phyloP scores from a whole-genome alignment of 2,329 filamentous ascomycete species.

The Claviceps sp. region DNA sequence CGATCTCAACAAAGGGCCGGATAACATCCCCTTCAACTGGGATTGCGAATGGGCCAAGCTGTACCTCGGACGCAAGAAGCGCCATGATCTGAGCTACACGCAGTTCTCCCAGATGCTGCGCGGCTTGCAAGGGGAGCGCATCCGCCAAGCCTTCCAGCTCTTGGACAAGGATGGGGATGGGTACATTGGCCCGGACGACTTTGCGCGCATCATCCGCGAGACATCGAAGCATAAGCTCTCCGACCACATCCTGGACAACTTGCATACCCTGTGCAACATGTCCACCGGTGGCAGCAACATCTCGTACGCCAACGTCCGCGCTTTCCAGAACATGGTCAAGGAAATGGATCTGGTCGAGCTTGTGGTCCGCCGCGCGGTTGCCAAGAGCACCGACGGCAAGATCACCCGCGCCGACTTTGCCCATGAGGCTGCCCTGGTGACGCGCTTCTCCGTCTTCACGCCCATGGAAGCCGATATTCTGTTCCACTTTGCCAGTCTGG shows the following conservation, averaged over 20 bases:
- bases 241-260: slow-evolving; percentile 82
- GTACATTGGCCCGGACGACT: slow-evolving; percentile 90
- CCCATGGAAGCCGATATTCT: slow-evolving; percentile 98
- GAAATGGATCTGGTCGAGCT: slow-evolving; percentile 97
- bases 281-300: slow-evolving; percentile 72
- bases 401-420: slow-evolving; percentile 91
- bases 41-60: slow-evolving; percentile 91
- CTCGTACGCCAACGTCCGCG: slow-evolving; percentile 92
- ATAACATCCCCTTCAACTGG: slow-evolving; percentile 91
- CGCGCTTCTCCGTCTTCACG: slow-evolving; percentile 89
- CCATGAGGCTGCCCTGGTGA: slow-evolving; percentile 81
- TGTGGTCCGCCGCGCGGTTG: slow-evolving; percentile 75
- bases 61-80: slow-evolving; percentile 77
- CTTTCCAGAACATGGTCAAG: slow-evolving; percentile 94
- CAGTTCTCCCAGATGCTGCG: slow-evolving; percentile 98
- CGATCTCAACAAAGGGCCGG: slow-evolving; percentile 73
- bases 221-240: slow-evolving; percentile 93
- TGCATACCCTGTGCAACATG: slow-evolving; percentile 91
- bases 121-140: slow-evolving; percentile 87
- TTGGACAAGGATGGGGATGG: slow-evolving; percentile 88
- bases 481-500: slow-evolving; percentile 93
- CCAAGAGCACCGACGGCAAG: slow-evolving; percentile 74
- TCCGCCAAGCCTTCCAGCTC: slow-evolving; percentile 84
- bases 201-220: slow-evolving; percentile 90
- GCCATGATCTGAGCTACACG: slow-evolving; percentile 84